Evolutionary conservation across 2,329 filamentous ascomycete genomes (phyloP).

Genomic region (Talaromyces sp.): DNA sequence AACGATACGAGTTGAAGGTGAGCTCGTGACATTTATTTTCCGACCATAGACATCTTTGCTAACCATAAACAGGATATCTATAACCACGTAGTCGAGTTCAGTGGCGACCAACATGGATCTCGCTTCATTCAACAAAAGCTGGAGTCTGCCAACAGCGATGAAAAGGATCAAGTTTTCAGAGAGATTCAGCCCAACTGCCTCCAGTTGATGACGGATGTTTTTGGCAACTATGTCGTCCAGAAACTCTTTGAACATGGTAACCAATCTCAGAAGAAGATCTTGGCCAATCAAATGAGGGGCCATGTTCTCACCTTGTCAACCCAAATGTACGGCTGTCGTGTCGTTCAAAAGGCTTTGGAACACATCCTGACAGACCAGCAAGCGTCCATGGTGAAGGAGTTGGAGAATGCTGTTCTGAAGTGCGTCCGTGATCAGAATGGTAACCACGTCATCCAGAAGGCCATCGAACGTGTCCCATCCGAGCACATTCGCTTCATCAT

Average conservation of each 20-base stretch:
- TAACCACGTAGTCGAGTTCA: constrained; percentile 84
- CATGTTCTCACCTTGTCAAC: constrained; percentile 72
- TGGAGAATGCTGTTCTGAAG: constrained; percentile 67
- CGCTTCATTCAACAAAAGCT: constrained; percentile 93
- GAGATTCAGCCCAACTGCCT: constrained; percentile 81
- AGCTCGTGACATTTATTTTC: background rate
- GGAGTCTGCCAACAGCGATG: constrained; percentile 87
- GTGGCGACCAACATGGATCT: constrained; percentile 91
- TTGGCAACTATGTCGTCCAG: constrained; percentile 97
- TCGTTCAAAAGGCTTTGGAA: constrained; percentile 94
- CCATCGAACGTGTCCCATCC: constrained; percentile 73
- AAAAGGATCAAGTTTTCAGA: constrained; percentile 83
- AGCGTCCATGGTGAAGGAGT: constrained; percentile 72
- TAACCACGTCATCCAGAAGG: constrained; percentile 94
- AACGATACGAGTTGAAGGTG: constrained; percentile 73
- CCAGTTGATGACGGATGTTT: constrained; percentile 91
- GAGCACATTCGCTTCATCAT: constrained; percentile 81
- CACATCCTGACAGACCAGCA: constrained; percentile 91
- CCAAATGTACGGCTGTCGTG: constrained; percentile 90
- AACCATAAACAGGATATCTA: constrained; percentile 62
- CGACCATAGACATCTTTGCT: background rate
- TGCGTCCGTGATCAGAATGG: constrained; percentile 85
- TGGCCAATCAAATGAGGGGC: constrained; percentile 82
- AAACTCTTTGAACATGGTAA: constrained; percentile 97
- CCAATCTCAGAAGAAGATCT: constrained; percentile 80